Percentiles rank a stretch among this genome's conserved stretches.
Evolutionary conservation across 306 rosid genomes (phyloP).

Genomic region (Castanea mollissima): DNA sequence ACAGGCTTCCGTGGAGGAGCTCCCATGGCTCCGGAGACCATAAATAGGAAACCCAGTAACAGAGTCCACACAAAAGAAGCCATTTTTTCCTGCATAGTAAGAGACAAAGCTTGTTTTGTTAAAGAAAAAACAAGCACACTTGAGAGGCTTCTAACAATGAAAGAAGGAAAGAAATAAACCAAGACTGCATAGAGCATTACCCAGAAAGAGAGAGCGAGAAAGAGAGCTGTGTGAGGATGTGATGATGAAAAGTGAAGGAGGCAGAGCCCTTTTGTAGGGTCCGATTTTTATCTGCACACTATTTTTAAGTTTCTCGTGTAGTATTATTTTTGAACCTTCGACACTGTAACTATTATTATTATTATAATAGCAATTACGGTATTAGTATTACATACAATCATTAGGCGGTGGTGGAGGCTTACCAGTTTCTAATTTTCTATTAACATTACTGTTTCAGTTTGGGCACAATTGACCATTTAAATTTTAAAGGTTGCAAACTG

Average conservation of each 20-base stretch:
- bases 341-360: background rate
- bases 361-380: background rate
- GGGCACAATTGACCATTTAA: too few species aligned
- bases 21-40: constrained; percentile 26
- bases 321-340: background rate
- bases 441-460: too few species aligned
- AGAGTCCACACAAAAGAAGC: constrained; percentile 21
- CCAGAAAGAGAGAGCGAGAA: background rate
- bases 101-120: background rate
- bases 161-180: background rate
- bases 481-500: too few species aligned
- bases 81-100: constrained; percentile 24
- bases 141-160: background rate
- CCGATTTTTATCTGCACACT: constrained; percentile 2
- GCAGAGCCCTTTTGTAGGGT: constrained; percentile 3
- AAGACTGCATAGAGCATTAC: background rate
- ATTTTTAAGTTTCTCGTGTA: background rate
- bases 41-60: constrained; percentile 21
- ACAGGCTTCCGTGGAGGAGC: constrained; percentile 44
- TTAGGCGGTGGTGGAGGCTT: too few species aligned
- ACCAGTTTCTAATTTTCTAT: too few species aligned
- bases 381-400: too few species aligned
- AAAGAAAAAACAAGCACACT: background rate
- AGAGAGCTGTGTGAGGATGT: background rate
- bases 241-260: background rate